Evolutionary conservation across 2,329 filamentous ascomycete genomes (phyloP).

Genomic region (Akanthomyces lecanii): DNA sequence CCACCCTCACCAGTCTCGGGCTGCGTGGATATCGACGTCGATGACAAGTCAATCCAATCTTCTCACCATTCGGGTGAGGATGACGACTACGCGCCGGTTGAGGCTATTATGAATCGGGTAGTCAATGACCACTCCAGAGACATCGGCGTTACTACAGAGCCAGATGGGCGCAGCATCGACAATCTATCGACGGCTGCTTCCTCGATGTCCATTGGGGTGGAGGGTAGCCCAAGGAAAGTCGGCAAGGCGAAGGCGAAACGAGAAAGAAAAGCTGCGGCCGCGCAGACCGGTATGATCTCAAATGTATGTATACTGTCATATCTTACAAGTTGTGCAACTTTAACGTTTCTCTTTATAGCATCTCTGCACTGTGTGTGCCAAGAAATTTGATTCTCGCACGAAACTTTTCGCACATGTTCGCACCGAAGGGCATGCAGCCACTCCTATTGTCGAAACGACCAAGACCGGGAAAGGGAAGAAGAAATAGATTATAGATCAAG

Average conservation of each 20-base stretch:
- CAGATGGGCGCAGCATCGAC: neutral
- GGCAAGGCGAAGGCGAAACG: constrained; percentile 50
- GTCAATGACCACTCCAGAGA: neutral
- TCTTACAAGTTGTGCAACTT: neutral
- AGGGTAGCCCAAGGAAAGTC: constrained; percentile 35
- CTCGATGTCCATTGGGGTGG: constrained; percentile 26
- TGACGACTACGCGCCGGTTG: constrained; percentile 47
- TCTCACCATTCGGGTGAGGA: neutral
- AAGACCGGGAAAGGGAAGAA: neutral
- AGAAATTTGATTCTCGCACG: constrained; percentile 56
- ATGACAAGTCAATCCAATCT: neutral
- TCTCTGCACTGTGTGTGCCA: constrained; percentile 42
- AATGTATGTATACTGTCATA: constrained; percentile 9
- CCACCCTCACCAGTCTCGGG: neutral
- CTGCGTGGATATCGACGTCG: neutral
- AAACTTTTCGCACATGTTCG: constrained; percentile 71
- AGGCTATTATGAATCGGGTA: constrained; percentile 40
- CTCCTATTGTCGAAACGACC: neutral
- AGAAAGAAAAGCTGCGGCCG: constrained; percentile 43
- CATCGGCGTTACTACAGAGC: neutral
- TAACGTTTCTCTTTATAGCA: constrained; percentile 27
- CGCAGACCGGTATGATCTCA: constrained; percentile 34
- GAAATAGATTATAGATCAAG: neutral
- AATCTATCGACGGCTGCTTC: constrained; percentile 20
- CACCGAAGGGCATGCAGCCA: constrained; percentile 59